Evolutionary conservation across 768 basidiomycete species (phyloP).

Genomic region (Tylopilus rubrobrunneus): DNA sequence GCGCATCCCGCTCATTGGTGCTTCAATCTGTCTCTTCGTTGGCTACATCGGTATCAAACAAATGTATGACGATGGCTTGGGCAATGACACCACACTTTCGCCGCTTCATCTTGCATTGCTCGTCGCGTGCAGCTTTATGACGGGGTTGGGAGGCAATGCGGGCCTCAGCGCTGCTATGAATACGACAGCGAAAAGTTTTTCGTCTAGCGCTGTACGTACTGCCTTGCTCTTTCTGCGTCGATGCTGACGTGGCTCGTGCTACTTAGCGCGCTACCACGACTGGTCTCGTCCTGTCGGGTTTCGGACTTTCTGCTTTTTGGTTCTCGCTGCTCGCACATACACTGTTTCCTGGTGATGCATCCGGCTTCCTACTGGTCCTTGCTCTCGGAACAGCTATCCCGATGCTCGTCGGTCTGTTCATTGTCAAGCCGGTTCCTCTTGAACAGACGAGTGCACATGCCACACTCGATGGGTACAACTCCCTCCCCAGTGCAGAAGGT

Average conservation of each 20-base stretch:
- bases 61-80: conserved; percentile 57
- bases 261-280: conserved; percentile 69
- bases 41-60: conserved; percentile 76
- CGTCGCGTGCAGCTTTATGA: conserved; percentile 61
- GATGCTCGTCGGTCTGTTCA: conserved; percentile 74
- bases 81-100: conserved; percentile 36
- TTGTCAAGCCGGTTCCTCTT: conserved; percentile 67
- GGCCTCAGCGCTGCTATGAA: conserved; percentile 73
- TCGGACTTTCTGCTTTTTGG: conserved; percentile 87
- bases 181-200: conserved; percentile 79
- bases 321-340: conserved; percentile 75
- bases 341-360: conserved; percentile 74
- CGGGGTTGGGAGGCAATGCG: conserved; percentile 73
- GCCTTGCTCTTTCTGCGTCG: not conserved
- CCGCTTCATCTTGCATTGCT: conserved; percentile 46
- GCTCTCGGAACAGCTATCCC: conserved; percentile 75
- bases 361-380: conserved; percentile 70
- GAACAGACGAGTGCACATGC: conserved; percentile 30
- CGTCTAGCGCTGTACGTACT: conserved; percentile 57
- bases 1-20: conserved; percentile 55
- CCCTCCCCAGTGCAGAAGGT: conserved; percentile 14
- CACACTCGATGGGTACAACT: conserved; percentile 16
- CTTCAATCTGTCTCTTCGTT: conserved; percentile 54
- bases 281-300: conserved; percentile 79
- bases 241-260: not conserved